Evolutionary conservation across 1,284 basidiomycete genomes (phyloP), one percentile per base, ranked within the genome.

Genomic region (Pholiota adiposa): DNA sequence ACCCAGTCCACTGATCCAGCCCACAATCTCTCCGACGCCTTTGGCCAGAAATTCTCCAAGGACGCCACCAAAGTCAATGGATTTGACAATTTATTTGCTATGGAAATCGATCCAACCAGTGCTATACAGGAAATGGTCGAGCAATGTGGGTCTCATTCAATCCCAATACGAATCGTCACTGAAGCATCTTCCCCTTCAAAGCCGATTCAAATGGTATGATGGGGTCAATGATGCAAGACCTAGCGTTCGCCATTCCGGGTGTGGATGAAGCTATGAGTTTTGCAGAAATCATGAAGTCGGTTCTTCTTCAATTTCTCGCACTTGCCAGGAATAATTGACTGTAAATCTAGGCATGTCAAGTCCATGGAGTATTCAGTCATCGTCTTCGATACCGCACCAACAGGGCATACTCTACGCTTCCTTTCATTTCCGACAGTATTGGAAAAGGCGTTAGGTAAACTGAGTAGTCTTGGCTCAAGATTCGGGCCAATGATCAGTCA

Each of bases 231-330:
- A 98, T 99, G 95, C 97, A 99, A 75, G 97, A 99, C 77, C 84
- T 99, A 40, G 97, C 97, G 0, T 99, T 99, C 71, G 96, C 97
- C 1, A 99, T 99, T 62, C 97, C 97, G 0, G 97, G 97, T 78
- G 97, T 99, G 1, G 97, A 99, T 72, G 97, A 99, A 77, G 97
- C 97, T 2, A 99, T 99, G 97, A 97, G 96, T 61, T 99, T 99
- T 69, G 97, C 97, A 0, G 97, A 99, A 77, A 97, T 99, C 76
- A 99, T 99, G 97, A 99, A 99, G 94, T 96, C 63, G 63, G 86
- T 79, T 19, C n/a, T 9, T 23, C 21, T 51, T 48, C 41, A 41
- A 43, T n/a, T n/a, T n/a, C 57, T 21, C 46, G 40, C 31, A 27
- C 9, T 48, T 41, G 29, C 18, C 25, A 33, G 46, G 19, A 12